Percentiles rank a stretch among this genome's conserved stretches.
These are phyloP conservation scores for Avena insularis DNA, from an alignment of 176 grass and related monocot species.

Conservation along the genomic window DNA sequence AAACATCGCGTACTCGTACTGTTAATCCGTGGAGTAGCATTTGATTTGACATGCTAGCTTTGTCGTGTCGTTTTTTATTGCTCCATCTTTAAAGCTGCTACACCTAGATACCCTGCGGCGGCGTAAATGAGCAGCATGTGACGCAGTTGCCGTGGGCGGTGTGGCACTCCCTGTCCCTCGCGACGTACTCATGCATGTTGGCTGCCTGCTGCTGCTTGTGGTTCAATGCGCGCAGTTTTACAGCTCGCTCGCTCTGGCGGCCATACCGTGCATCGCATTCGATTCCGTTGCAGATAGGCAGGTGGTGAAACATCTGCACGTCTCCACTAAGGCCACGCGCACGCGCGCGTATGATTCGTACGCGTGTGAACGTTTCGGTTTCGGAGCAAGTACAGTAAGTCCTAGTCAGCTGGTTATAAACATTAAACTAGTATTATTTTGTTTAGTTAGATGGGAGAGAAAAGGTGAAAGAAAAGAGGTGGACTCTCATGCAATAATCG, in stretches of 20 bases:
- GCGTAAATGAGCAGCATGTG: slow-evolving; percentile 17
- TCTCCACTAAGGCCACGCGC: background rate
- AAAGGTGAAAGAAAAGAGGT: no score
- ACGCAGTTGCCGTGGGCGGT: background rate
- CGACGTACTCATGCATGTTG: no score
- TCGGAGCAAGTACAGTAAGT: no score
- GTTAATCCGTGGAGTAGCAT: background rate
- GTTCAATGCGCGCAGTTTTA: background rate
- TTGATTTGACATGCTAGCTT: background rate
- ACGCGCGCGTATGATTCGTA: background rate
- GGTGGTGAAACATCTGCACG: background rate
- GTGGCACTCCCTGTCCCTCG: background rate
- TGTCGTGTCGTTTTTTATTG: background rate
- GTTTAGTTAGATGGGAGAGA: no score
- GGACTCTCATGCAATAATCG: no score
- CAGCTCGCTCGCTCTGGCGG: background rate
- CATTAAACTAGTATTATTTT: no score
- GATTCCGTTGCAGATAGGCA: background rate
- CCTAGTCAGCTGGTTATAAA: no score
- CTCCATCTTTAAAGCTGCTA: background rate
- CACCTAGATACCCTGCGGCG: background rate
- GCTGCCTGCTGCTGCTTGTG: background rate
- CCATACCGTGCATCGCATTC: background rate
- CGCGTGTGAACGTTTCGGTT: no score
- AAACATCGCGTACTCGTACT: background rate